Conservation (phyloP, 163 green algal genomes). For the Scenedesmus sp. region DNA sequence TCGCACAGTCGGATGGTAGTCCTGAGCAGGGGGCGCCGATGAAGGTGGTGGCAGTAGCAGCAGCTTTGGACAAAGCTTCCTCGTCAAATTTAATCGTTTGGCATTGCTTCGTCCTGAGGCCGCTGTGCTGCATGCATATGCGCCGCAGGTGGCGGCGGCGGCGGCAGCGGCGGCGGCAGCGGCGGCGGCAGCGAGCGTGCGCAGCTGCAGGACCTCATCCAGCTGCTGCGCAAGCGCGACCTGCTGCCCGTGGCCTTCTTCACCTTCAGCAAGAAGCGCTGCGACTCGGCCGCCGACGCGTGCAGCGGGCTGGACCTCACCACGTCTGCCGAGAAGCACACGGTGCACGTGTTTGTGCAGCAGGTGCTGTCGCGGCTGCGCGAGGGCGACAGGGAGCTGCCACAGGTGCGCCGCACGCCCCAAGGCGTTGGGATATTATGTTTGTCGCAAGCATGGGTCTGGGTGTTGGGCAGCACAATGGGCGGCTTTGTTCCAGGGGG, state of each 20-base stretch:
- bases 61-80: neutral
- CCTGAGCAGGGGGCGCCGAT: too few species aligned
- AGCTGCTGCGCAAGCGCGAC: slow-evolving; percentile 80
- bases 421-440: too few species aligned
- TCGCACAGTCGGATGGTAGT: too few species aligned
- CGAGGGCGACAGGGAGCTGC: slow-evolving; percentile 87
- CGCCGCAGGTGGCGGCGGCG: neutral
- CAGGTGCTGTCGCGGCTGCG: slow-evolving; percentile 83
- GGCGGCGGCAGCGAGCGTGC: slow-evolving; percentile 68
- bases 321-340: slow-evolving; percentile 84
- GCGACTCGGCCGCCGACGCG: slow-evolving; percentile 65
- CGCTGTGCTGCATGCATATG: neutral
- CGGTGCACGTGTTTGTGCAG: slow-evolving; percentile 86
- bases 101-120: neutral
- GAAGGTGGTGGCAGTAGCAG: too few species aligned
- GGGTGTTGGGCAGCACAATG: too few species aligned
- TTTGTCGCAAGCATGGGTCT: too few species aligned
- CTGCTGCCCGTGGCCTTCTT: slow-evolving; percentile 95
- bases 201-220: slow-evolving; percentile 86
- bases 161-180: too few species aligned
- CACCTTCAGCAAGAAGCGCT: slow-evolving; percentile 93
- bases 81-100: neutral
- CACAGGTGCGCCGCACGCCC: too few species aligned
- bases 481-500: too few species aligned
- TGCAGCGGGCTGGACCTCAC: slow-evolving; percentile 86